Base-by-base conservation (phyloP, 306 rosid species). In the Lagenaria siceraria region DNA sequence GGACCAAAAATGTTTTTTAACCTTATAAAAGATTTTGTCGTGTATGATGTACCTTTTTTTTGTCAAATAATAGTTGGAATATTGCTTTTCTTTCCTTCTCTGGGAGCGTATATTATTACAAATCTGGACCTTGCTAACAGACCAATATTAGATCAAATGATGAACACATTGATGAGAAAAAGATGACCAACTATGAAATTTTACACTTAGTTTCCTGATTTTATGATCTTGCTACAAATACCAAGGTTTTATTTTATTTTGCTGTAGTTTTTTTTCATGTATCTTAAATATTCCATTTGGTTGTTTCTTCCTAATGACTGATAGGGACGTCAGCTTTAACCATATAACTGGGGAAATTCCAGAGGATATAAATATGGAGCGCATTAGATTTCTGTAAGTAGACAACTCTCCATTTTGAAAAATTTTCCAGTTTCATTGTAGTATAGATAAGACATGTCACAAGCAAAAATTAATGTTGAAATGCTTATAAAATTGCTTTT, bases 271-370 rank as follows among this genome's bases (percentile, higher is more conserved):
- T 51, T 13, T 22, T n/a, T n/a, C n/a, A 42, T 42, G 54, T 42
- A 12, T 42, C 55, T 14, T 69, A 22, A 43, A 2, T 11, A 69
- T 69, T 29, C 60, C 24, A 36, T 42, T 79, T 61, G 52, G 71
- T 5, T 40, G 8, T 77, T 24, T 77, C 43, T 43, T 10, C 36
- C 0, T 11, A 21, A 43, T 76, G 69, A 58, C 53, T 60, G 74
- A 43, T 46, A 94, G 98, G 85, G 98, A 94, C 85, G 84, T 92
- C 79, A 90, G 96, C 87, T 94, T 92, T 82, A 94, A 94, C 79
- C 84, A 89, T 58, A 80, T 94, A 83, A 87, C 82, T 31, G 98
- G 98, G 84, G 77, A 87, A 86, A 80, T 94, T 87, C 96, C 97
- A 33, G 68, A 65, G 0, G 58, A 80, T 52, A 2, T 18, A 52